These are phyloP conservation scores for Epichloe amarillans DNA, from an alignment of 2,329 filamentous ascomycete genomes.

Conservation along the genomic window DNA sequence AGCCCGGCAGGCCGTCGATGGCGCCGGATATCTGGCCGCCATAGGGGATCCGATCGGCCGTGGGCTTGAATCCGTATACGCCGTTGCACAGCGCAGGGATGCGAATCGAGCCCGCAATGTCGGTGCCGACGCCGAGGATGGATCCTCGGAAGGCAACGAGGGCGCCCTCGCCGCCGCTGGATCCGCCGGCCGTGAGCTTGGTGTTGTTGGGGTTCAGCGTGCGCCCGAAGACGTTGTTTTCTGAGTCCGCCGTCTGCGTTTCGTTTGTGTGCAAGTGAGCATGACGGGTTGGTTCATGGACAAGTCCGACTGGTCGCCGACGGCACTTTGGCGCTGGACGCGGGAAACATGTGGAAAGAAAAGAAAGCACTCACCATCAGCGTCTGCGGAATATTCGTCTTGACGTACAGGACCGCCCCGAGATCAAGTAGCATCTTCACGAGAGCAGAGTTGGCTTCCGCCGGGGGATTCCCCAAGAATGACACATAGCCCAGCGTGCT, in stretches of 20 bases:
- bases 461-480: slow-evolving; percentile 12
- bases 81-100: slow-evolving; percentile 39
- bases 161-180: slow-evolving; percentile 12
- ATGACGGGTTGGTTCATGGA: no score
- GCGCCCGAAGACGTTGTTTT: slow-evolving; percentile 22
- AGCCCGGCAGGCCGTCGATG: background rate
- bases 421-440: slow-evolving; percentile 13
- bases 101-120: slow-evolving; percentile 34
- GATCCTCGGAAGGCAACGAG: slow-evolving; percentile 13
- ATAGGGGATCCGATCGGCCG: slow-evolving; percentile 40
- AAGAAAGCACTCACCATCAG: slow-evolving; percentile 36
- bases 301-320: no score
- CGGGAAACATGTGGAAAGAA: background rate
- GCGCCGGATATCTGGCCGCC: slow-evolving; percentile 12
- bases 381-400: slow-evolving; percentile 43
- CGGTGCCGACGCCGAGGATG: slow-evolving; percentile 12
- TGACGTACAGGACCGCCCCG: slow-evolving; percentile 18
- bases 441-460: slow-evolving; percentile 11
- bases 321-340: background rate
- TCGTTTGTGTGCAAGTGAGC: no score
- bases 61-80: slow-evolving; percentile 41
- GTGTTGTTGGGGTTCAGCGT: slow-evolving; percentile 22
- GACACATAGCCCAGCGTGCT: slow-evolving; percentile 14
- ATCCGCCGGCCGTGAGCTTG: slow-evolving; percentile 13
- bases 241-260: slow-evolving; percentile 19